These are phyloP conservation scores for Cavenderia fasciculata DNA, from an alignment of 78 protist species.

Conservation along the genomic window DNA sequence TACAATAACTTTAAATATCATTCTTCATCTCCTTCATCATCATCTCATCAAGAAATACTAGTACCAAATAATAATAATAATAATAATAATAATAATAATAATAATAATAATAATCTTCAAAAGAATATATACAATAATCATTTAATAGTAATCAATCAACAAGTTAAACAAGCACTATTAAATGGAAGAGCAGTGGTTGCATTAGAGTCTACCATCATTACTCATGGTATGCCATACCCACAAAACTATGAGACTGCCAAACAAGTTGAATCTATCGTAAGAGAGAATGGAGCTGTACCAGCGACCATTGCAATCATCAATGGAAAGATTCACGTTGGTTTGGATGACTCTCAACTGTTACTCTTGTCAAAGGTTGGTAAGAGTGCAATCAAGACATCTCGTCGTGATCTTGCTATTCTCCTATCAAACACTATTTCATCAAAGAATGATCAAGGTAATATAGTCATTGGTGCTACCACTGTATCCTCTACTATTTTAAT, in stretches of 20 bases:
- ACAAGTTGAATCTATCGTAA: constrained; percentile 88
- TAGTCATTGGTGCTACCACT: constrained; percentile 99
- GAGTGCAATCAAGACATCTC: constrained; percentile 84
- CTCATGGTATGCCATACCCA: constrained; percentile 98
- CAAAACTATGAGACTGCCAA: constrained; percentile 88
- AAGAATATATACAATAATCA: no score
- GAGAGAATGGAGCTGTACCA: constrained; percentile 95
- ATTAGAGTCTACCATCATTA: constrained; percentile 96
- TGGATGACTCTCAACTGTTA: constrained; percentile 42
- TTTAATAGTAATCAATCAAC: no score
- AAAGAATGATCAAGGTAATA: no score
- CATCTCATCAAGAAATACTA: no score
- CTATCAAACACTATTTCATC: constrained; percentile 11
- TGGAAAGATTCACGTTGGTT: constrained; percentile 78
- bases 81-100: no score
- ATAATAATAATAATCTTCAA: no score
- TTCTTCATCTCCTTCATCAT: no score
- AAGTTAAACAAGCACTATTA: constrained; percentile 46
- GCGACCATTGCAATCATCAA: constrained; percentile 95
- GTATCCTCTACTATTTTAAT: constrained; percentile 95
- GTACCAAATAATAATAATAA: no score
- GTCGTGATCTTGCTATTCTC: constrained; percentile 93
- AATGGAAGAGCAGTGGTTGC: constrained; percentile 93
- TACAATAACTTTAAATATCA: no score
- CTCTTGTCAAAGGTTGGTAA: constrained; percentile 73